Conservation (phyloP, 768 basidiomycete species). For the Naganishia vaughanmartiniae region DNA sequence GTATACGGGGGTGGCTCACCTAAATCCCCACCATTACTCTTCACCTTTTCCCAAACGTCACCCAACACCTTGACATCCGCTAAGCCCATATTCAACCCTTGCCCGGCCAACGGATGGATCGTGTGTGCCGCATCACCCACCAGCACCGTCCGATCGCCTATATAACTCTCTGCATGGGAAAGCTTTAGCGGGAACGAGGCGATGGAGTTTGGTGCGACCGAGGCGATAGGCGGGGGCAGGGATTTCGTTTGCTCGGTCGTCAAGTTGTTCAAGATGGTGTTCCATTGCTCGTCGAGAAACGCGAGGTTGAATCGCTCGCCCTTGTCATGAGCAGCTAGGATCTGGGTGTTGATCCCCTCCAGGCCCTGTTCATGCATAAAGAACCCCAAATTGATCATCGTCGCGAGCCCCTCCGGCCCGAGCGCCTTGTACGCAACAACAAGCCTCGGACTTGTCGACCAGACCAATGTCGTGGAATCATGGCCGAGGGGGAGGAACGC, state of each 20-base stretch:
- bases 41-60: conserved; percentile 62
- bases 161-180: conserved; percentile 79
- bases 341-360: conserved; percentile 36
- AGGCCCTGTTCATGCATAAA: conserved; percentile 54
- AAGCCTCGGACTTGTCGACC: conserved; percentile 79
- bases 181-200: conserved; percentile 89
- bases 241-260: conserved; percentile 16
- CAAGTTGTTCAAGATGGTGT: conserved; percentile 12
- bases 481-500: conserved; percentile 86
- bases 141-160: conserved; percentile 78
- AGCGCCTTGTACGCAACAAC: conserved; percentile 69
- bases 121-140: conserved; percentile 96
- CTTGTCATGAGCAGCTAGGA: conserved; percentile 33
- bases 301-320: neutral
- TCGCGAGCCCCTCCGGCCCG: conserved; percentile 63
- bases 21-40: conserved; percentile 72
- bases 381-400: conserved; percentile 88
- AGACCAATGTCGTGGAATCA: conserved; percentile 80
- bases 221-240: conserved; percentile 71
- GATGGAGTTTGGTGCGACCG: conserved; percentile 67
- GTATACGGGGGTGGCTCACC: conserved; percentile 57
- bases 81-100: conserved; percentile 92
- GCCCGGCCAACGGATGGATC: conserved; percentile 90
- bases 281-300: conserved; percentile 10
- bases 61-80: conserved; percentile 75